Base-by-base conservation (phyloP, 305 asterid genomes). In the Fraxinus ornus region DNA sequence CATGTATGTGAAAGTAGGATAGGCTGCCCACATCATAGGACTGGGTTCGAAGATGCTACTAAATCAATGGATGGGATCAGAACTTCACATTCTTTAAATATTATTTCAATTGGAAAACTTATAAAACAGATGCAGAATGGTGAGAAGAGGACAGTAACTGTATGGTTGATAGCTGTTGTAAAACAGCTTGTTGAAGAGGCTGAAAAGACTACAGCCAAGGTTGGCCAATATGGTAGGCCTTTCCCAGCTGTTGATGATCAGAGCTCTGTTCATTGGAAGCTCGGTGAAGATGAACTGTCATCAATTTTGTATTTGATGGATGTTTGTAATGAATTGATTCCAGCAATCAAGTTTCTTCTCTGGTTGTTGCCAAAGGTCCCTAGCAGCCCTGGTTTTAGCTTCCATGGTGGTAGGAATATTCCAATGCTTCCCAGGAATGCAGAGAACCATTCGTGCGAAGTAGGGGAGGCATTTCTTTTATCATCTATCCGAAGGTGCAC, bases 331-430 rank as follows among this genome's bases (percentile, higher is more conserved):
- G 99, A 97, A 81, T 91, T 89, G 72, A 91, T 92, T 77, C 88
- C 93, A 74, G 97, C 97, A 28, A 86, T 82, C 66, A 91, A 89
- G 92, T 93, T 97, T 90, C 98, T 97, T 84, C 89, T 92, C 12
- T 95, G 97, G 98, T 88, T 97, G 94, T 89, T 95, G 86, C 97
- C 94, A n/a, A 97, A 90, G 91, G 91, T 91, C 83, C 93, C 90
- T 37, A 89, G 90, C 83, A 88, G 79, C 84, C 83, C 95, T 52
- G 90, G 89, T 86, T 84, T 93, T 86, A 83, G 90, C 76, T 83
- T 90, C 85, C 90, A 89, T 81, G 90, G 74, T 26, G 36, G 94
- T 86, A 86, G 97, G 88, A 93, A 90, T 83, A 81, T 70, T 76
- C 76, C 87, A 90, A 86, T 90, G 86, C 89, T 85, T 88, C 94